Evolutionary conservation across 75 land plant genomes (phyloP).

Genomic region (Pseudotsuga menziesii): DNA sequence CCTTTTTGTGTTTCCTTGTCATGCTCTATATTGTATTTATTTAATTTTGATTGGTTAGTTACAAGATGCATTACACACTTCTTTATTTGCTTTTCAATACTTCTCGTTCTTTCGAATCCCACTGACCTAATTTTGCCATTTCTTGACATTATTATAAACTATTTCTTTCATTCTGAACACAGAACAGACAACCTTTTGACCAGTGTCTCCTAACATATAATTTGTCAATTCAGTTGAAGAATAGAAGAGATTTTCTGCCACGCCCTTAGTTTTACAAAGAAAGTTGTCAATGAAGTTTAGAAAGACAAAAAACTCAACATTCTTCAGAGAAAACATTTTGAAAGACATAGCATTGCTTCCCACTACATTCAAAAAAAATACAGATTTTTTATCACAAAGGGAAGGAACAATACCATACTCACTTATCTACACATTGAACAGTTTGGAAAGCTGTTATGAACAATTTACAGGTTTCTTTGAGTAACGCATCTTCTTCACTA

Average conservation of each 20-base stretch:
- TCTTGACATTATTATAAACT: too few relatives aligned
- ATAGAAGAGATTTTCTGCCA: background rate
- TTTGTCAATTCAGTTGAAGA: background rate
- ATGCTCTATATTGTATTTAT: too few relatives aligned
- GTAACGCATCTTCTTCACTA: background rate
- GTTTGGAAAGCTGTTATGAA: slow-evolving; percentile 3
- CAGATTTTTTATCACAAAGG: background rate
- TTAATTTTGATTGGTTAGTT: too few relatives aligned
- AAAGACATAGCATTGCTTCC: background rate
- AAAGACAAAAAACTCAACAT: background rate
- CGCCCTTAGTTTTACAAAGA: too few relatives aligned
- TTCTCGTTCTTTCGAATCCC: too few relatives aligned
- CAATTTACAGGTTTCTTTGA: background rate
- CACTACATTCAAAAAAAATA: background rate
- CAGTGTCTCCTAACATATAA: background rate
- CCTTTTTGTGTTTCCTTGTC: too few relatives aligned
- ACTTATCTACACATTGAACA: background rate
- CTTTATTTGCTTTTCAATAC: too few relatives aligned
- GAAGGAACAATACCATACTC: background rate
- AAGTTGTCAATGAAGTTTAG: background rate
- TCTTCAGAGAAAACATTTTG: background rate
- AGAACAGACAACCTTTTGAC: background rate
- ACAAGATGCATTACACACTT: too few relatives aligned
- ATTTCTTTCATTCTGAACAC: background rate
- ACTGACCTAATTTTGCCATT: too few relatives aligned